Evolutionary conservation across 805 yeast species (phyloP), one percentile per base, ranked within the genome.

Genomic region (Candida sphagnicola): DNA sequence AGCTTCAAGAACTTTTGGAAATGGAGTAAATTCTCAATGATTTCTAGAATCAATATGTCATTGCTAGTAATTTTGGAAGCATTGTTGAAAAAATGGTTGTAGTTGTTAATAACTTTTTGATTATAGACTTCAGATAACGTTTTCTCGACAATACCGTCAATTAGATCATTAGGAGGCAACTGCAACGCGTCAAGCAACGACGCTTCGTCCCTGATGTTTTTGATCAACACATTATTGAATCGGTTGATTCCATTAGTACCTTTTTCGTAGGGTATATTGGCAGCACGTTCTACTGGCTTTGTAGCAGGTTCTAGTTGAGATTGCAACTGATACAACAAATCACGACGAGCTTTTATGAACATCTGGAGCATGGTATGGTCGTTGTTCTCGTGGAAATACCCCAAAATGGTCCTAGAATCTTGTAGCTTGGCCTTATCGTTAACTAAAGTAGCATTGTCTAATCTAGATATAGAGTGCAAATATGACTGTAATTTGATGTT

Each of bases 221-320:
- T 69, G 16, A 72, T 52, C 5, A 80, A 51, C 2, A 79, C 82
- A 31, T 72, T 75, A 8, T 77, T 70, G 53, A 78, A 82, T 31
- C 58, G 57, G 8, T 61, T 62, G 24, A 84, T 70, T 6, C 87
- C 84, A 56, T 73, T 78, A 36, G 74, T 71, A 3, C 80, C 86
- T 54, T 70, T 77, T 53, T 75, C 80, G 57, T 75, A 85, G 1
- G 77, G 83, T 8, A 63, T 68, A 31, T 51, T 54, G 10, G 51
- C 41, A 3, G 42, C 46, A 4, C 60, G 31, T 42, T 64, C 71
- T 18, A 59, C 56, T 28, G 70, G 69, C 46, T 64, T 64, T 14
- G 77, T 74, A 37, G 67, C 66, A 1, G 74, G 67, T 34, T 72
- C 78, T 28, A 73, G 44, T 10, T 67, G 65, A 4, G 65, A 70